phyloP scores from a whole-genome alignment of 2,329 filamentous ascomycete genomes.

The Bipolaris sorokiniana region DNA sequence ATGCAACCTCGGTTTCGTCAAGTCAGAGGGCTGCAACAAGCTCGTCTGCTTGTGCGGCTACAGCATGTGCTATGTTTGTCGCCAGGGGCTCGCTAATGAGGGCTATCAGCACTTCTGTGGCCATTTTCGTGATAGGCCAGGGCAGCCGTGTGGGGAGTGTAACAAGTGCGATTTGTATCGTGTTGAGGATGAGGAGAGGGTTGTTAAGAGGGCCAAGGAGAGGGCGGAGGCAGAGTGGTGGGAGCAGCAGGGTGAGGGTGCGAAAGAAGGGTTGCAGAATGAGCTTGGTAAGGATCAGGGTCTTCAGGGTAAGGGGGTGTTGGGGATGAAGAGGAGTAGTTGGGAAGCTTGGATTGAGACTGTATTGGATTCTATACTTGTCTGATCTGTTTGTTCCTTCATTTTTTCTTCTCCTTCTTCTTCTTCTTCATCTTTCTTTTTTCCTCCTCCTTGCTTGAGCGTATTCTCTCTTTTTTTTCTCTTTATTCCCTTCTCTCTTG shows the following conservation, averaged over 20 bases:
- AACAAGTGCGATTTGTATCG: conserved; percentile 61
- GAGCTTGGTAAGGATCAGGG: conserved; percentile 24
- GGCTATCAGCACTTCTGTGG: conserved; percentile 96
- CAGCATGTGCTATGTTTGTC: conserved; percentile 97
- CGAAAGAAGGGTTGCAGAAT: conserved; percentile 29
- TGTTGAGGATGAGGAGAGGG: conserved; percentile 55
- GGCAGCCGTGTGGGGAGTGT: conserved; percentile 77
- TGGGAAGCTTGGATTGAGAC: conserved; percentile 32
- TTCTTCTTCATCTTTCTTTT: not conserved
- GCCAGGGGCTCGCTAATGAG: conserved; percentile 64
- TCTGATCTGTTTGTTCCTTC: conserved; percentile 9
- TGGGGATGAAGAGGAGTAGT: conserved; percentile 16
- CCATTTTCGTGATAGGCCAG: conserved; percentile 85
- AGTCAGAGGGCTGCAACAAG: conserved; percentile 94
- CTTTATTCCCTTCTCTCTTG: not conserved
- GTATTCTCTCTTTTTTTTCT: not conserved
- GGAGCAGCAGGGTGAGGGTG: conserved; percentile 46
- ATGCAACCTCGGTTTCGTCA: conserved; percentile 91
- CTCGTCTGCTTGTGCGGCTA: conserved; percentile 95
- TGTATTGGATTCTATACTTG: conserved; percentile 24
- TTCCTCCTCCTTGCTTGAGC: not conserved
- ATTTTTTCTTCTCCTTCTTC: not conserved
- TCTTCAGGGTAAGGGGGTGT: conserved; percentile 9
- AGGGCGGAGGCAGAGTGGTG: conserved; percentile 55
- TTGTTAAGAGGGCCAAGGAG: conserved; percentile 50